Percentiles rank a stretch among this genome's conserved stretches.
phyloP scores from a whole-genome alignment of 2,329 filamentous ascomycete species.

The Venturia oleaginea region DNA sequence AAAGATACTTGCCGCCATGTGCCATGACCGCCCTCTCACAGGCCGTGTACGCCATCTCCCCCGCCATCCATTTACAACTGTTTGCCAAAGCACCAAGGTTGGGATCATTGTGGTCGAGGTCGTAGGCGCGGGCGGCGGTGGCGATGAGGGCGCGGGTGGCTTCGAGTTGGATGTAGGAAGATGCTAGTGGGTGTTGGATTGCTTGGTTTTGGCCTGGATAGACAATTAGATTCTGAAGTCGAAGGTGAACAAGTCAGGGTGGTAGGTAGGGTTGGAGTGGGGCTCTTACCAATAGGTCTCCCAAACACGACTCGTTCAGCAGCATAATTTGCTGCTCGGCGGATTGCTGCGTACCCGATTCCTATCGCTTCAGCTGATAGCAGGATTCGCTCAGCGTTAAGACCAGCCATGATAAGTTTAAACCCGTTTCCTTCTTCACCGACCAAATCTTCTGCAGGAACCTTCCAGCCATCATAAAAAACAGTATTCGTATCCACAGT shows the following conservation, averaged over 20 bases:
- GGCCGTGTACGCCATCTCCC: conserved; percentile 53
- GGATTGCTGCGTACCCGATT: conserved; percentile 36
- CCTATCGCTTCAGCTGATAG: conserved; percentile 48
- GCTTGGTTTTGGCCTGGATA: conserved; percentile 46
- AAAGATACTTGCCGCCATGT: conserved; percentile 32
- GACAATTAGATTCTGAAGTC: too few relatives aligned
- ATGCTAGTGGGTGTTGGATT: conserved; percentile 56
- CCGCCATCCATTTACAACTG: conserved; percentile 61
- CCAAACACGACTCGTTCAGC: conserved; percentile 56
- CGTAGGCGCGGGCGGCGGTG: conserved; percentile 55
- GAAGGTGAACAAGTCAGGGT: too few relatives aligned
- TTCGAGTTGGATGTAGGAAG: conserved; percentile 57
- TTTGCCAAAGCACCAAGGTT: conserved; percentile 44
- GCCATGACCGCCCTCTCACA: conserved; percentile 53
- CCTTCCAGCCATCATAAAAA: conserved; percentile 37
- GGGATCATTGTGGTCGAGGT: conserved; percentile 36
- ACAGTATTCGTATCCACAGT: conserved; percentile 37
- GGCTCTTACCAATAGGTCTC: conserved; percentile 46
- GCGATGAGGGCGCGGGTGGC: conserved; percentile 57
- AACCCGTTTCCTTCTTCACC: conserved; percentile 37
- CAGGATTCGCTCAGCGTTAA: conserved; percentile 71
- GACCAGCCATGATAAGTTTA: conserved; percentile 57
- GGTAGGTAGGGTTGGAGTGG: not conserved
- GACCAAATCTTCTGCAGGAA: conserved; percentile 31
- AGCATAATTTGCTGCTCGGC: conserved; percentile 54